Conservation (phyloP, 2,329 filamentous ascomycete genomes). For the Cordyceps javanica region DNA sequence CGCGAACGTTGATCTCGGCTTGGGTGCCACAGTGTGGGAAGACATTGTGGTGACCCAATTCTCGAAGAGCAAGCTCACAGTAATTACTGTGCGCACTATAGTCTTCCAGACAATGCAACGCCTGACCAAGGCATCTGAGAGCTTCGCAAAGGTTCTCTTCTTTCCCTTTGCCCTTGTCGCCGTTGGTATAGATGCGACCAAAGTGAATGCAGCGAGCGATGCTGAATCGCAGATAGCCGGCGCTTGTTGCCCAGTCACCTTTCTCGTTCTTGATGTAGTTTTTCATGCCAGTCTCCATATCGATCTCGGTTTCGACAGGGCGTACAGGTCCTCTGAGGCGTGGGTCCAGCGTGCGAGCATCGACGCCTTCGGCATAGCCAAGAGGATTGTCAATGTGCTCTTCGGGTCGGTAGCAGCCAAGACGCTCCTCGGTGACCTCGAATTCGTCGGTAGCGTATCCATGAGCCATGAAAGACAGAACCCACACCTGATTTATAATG, state of each 20-base stretch:
- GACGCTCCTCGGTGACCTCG: conserved; percentile 72
- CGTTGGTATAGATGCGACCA: conserved; percentile 67
- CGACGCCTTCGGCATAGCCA: conserved; percentile 77
- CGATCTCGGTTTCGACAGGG: conserved; percentile 65
- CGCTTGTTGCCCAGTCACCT: conserved; percentile 82
- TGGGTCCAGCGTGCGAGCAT: conserved; percentile 75
- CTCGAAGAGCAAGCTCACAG: conserved; percentile 62
- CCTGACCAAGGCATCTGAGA: conserved; percentile 68
- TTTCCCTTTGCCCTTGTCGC: conserved; percentile 52
- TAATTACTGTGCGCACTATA: conserved; percentile 79
- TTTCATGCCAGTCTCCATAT: conserved; percentile 85
- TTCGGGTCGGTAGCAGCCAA: conserved; percentile 76
- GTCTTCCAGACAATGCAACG: conserved; percentile 71
- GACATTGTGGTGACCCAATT: conserved; percentile 60
- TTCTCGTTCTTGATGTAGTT: conserved; percentile 95
- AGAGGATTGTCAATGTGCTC: conserved; percentile 72
- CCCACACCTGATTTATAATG: conserved; percentile 52
- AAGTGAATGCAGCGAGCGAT: conserved; percentile 70
- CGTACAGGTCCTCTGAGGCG: conserved; percentile 76
- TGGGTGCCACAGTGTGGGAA: conserved; percentile 67
- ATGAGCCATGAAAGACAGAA: conserved; percentile 74
- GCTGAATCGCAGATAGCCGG: conserved; percentile 75
- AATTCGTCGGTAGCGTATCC: conserved; percentile 84
- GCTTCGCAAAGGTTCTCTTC: conserved; percentile 78
- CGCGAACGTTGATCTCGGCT: conserved; percentile 57